Percentiles rank a stretch among this genome's conserved stretches.
These are phyloP conservation scores for Eragrostis curvula DNA, from an alignment of 176 grass and related monocot species.

Conservation along the genomic window DNA sequence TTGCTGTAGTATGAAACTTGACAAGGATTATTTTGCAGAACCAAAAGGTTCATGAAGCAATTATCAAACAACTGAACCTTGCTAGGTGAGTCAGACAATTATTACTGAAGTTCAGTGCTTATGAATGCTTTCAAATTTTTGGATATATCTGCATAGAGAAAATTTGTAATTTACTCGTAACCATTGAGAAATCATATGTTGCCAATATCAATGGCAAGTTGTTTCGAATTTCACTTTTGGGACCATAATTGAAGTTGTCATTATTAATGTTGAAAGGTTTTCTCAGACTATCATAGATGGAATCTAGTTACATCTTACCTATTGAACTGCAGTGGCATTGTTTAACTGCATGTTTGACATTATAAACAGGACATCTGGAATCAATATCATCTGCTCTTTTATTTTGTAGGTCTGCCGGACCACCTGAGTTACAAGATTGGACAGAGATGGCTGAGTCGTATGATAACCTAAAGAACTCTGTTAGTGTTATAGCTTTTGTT, in stretches of 20 bases:
- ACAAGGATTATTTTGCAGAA: slow-evolving; percentile 65
- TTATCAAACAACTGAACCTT: slow-evolving; percentile 94
- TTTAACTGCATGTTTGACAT: background rate
- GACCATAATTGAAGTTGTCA: background rate
- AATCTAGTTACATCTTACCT: background rate
- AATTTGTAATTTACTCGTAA: slow-evolving; percentile 3
- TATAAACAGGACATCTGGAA: slow-evolving; percentile 17
- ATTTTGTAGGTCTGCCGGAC: slow-evolving; percentile 60
- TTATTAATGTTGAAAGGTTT: slow-evolving; percentile 35
- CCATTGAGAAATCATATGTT: slow-evolving; percentile 18
- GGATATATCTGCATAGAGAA: background rate
- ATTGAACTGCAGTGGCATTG: background rate
- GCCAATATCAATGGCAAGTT: slow-evolving; percentile 8
- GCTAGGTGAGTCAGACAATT: slow-evolving; percentile 54
- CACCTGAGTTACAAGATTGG: slow-evolving; percentile 79
- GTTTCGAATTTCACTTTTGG: background rate
- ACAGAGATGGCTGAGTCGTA: slow-evolving; percentile 85
- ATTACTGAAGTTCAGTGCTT: slow-evolving; percentile 22
- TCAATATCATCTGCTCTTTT: slow-evolving; percentile 2
- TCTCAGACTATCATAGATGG: background rate
- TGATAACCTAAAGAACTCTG: slow-evolving; percentile 78
- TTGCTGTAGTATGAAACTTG: background rate
- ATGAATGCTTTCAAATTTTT: slow-evolving; percentile 9
- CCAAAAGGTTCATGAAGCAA: slow-evolving; percentile 89
- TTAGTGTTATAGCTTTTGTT: slow-evolving; percentile 55